These are phyloP conservation scores for Ceratocystis albifundus DNA, from an alignment of 2,329 filamentous ascomycete species.

Conservation along the genomic window DNA sequence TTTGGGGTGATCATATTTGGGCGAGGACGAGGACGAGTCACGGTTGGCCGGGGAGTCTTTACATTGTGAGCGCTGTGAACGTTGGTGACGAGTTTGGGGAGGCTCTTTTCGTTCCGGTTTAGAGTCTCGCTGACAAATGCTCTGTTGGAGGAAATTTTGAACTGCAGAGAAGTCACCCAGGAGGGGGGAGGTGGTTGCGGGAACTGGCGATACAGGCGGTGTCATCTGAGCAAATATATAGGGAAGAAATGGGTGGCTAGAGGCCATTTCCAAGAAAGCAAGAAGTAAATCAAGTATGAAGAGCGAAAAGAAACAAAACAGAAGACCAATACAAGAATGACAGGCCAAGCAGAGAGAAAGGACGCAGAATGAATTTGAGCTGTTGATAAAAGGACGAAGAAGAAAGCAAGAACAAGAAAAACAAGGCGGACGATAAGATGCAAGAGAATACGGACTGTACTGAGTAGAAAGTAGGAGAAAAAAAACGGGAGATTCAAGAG, in stretches of 20 bases:
- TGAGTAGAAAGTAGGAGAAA: neutral
- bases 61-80: conserved; percentile 3
- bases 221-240: conserved; percentile 22
- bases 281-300: neutral
- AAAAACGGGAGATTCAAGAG: neutral
- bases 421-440: neutral
- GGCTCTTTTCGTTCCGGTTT: neutral
- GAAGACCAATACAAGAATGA: neutral
- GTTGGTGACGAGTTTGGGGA: neutral
- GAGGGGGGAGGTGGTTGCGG: conserved; percentile 12
- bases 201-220: conserved; percentile 21
- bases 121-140: conserved; percentile 9
- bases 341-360: neutral
- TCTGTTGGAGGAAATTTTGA: neutral
- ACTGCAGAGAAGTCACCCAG: conserved; percentile 20
- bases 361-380: neutral
- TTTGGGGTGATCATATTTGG: neutral
- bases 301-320: neutral
- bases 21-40: neutral
- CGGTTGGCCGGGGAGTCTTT: neutral
- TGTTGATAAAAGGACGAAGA: neutral
- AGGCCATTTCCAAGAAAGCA: neutral
- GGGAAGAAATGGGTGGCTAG: conserved; percentile 10
- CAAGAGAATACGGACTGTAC: neutral
- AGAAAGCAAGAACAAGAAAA: neutral